Evolutionary conservation across 2,329 filamentous ascomycete genomes (phyloP).

Genomic region (Hortaea werneckii): DNA sequence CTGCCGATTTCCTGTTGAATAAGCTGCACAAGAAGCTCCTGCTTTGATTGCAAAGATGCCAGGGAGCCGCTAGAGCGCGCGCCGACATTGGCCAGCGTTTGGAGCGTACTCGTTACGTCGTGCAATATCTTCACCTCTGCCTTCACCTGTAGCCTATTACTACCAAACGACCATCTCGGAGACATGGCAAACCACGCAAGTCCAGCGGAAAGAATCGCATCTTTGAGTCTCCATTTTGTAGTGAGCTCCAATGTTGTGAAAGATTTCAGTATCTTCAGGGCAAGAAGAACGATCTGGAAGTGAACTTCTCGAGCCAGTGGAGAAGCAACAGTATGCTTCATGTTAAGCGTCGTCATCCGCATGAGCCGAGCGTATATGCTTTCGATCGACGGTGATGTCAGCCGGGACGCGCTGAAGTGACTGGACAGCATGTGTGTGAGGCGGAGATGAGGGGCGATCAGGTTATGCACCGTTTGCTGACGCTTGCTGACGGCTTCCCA

Average conservation of each 20-base stretch:
- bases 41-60: conserved; percentile 64
- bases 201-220: conserved; percentile 75
- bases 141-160: conserved; percentile 85
- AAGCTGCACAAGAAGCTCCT: conserved; percentile 70
- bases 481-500: conserved; percentile 61
- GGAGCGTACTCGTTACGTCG: conserved; percentile 61
- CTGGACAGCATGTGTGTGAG: conserved; percentile 84
- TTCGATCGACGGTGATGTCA: conserved; percentile 73
- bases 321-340: conserved; percentile 62
- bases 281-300: conserved; percentile 78
- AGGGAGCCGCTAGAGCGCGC: conserved; percentile 38
- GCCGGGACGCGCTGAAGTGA: conserved; percentile 86
- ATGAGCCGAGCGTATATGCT: conserved; percentile 73
- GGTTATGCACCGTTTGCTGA: conserved; percentile 69
- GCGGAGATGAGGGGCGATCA: conserved; percentile 76
- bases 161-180: conserved; percentile 88
- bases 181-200: conserved; percentile 79
- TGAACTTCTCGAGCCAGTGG: conserved; percentile 86
- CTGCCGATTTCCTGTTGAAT: conserved; percentile 77
- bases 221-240: conserved; percentile 74
- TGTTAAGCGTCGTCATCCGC: conserved; percentile 63
- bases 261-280: conserved; percentile 63
- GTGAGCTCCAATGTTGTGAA: conserved; percentile 54
- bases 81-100: conserved; percentile 52
- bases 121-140: conserved; percentile 75